Evolutionary conservation across 345 rosid genomes (phyloP).

Genomic region (Corymbia maculata): DNA sequence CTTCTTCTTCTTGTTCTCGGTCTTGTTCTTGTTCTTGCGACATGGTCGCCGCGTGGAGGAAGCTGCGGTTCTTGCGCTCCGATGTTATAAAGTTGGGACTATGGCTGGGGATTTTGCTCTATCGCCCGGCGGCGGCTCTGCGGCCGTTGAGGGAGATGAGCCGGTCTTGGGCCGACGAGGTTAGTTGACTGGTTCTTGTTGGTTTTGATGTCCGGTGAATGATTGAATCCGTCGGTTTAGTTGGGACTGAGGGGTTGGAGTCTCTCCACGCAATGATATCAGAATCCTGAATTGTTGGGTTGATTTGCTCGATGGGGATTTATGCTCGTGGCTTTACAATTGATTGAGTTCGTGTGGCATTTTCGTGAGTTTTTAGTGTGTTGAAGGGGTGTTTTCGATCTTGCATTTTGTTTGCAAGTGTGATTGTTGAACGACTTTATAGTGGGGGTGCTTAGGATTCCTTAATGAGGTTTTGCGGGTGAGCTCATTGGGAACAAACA

Average conservation of each 20-base stretch:
- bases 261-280: not conserved
- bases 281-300: not conserved
- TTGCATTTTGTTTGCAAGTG: not conserved
- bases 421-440: not conserved
- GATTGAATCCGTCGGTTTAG: not conserved
- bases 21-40: not conserved
- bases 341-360: not conserved
- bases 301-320: not conserved
- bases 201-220: not conserved
- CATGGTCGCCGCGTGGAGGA: not conserved
- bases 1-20: not conserved
- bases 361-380: not conserved
- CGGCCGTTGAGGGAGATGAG: constrained; percentile 81
- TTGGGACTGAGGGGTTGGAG: not conserved
- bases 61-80: not conserved
- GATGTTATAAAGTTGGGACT: constrained; percentile 12
- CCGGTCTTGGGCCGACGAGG: constrained; percentile 98
- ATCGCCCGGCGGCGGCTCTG: constrained; percentile 45
- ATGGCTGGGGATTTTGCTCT: constrained; percentile 38
- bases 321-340: not conserved
- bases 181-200: constrained; percentile 16
- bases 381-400: not conserved
- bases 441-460: not conserved
- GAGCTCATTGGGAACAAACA: not conserved
- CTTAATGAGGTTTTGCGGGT: not conserved